Conservation (phyloP, 1,284 basidiomycete species). For the Marasmius oreades region DNA sequence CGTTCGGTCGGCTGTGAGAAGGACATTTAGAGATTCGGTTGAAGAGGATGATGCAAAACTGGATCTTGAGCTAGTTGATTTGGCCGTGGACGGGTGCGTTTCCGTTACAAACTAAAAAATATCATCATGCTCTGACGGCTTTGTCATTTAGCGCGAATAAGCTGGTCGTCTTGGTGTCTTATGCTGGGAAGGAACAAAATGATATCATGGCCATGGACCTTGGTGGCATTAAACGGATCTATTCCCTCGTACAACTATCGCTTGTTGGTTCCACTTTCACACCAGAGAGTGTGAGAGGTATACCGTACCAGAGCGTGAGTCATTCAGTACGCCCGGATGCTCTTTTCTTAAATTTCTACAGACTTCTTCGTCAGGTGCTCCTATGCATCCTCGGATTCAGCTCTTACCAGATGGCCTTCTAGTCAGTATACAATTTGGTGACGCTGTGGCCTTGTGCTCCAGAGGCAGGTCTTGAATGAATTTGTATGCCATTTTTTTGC, state of each 20-base stretch:
- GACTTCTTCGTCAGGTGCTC: slow-evolving; percentile 63
- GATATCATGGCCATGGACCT: slow-evolving; percentile 37
- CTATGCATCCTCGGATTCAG: slow-evolving; percentile 65
- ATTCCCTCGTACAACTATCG: slow-evolving; percentile 54
- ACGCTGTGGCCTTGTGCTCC: slow-evolving; percentile 70
- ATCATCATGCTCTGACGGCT: background rate
- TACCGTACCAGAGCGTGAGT: slow-evolving; percentile 75
- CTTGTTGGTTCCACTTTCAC: slow-evolving; percentile 38
- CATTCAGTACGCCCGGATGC: background rate
- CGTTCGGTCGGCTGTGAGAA: slow-evolving; percentile 39
- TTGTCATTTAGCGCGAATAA: slow-evolving; percentile 38
- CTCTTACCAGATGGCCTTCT: slow-evolving; percentile 54
- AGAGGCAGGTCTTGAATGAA: slow-evolving; percentile 40
- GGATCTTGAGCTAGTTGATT: slow-evolving; percentile 68
- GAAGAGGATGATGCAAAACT: slow-evolving; percentile 41
- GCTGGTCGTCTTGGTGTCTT: slow-evolving; percentile 64
- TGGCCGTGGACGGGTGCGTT: slow-evolving; percentile 58
- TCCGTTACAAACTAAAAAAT: background rate
- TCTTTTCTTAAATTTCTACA: slow-evolving; percentile 23
- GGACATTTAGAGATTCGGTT: slow-evolving; percentile 33
- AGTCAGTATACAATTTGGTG: slow-evolving; percentile 67
- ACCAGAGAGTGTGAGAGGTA: slow-evolving; percentile 46
- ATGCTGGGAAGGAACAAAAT: slow-evolving; percentile 53
- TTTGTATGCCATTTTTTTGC: background rate
- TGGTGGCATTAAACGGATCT: slow-evolving; percentile 53